phyloP scores from a whole-genome alignment of 768 basidiomycete genomes.

The Lentinula aciculospora region DNA sequence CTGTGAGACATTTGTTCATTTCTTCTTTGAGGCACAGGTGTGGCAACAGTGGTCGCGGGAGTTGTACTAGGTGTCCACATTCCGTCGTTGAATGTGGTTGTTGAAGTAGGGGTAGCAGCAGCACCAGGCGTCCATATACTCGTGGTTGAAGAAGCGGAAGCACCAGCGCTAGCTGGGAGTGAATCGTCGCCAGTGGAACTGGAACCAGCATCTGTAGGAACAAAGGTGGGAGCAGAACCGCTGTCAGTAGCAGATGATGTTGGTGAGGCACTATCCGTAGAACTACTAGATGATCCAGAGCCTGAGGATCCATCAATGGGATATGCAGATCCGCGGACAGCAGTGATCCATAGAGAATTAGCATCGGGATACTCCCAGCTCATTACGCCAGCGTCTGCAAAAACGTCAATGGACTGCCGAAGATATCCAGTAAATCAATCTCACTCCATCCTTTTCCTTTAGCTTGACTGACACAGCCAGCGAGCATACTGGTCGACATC shows the following conservation, averaged over 20 bases:
- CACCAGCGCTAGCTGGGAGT: not conserved
- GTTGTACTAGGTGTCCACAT: not conserved
- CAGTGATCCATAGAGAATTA: slow-evolving; percentile 32
- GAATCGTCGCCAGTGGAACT: not conserved
- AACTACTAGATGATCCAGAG: not conserved
- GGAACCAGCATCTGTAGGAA: not conserved
- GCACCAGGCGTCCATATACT: not conserved
- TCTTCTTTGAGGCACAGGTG: not conserved
- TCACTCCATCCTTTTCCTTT: slow-evolving; percentile 63
- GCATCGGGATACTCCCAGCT: slow-evolving; percentile 35
- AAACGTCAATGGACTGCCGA: not conserved
- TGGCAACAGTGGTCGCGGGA: not conserved
- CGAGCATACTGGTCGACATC: slow-evolving; percentile 51
- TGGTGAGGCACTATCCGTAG: not conserved
- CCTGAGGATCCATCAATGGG: not conserved
- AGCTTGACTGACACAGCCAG: slow-evolving; percentile 57
- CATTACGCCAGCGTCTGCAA: slow-evolving; percentile 24
- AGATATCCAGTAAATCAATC: slow-evolving; percentile 18
- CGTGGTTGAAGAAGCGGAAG: not conserved
- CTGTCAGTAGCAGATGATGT: not conserved
- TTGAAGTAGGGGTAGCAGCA: not conserved
- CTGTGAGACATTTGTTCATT: not conserved
- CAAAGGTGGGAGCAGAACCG: not conserved
- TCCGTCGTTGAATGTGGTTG: not conserved
- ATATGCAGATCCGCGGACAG: slow-evolving; percentile 29